Percentiles rank a stretch among this genome's conserved stretches.
Evolutionary conservation across 768 basidiomycete genomes (phyloP).

Genomic region (Suillus americanus): DNA sequence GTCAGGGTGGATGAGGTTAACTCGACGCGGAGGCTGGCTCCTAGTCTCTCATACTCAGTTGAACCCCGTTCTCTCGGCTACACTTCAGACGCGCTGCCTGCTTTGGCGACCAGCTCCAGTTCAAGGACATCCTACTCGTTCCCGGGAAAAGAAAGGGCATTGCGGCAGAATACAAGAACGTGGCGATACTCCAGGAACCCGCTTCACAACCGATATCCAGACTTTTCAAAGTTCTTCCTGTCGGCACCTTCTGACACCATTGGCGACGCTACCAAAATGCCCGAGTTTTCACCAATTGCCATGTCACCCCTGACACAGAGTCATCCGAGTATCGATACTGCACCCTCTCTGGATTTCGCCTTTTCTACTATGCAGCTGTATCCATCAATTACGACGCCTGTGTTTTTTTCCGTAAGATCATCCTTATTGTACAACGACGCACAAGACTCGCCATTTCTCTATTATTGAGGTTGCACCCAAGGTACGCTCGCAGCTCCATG

Average conservation of each 20-base stretch:
- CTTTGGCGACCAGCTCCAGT: neutral
- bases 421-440: neutral
- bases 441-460: neutral
- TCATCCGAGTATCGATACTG: neutral
- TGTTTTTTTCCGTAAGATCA: neutral
- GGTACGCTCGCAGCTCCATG: neutral
- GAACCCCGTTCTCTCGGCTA: neutral
- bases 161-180: neutral
- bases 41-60: neutral
- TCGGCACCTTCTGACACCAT: slow-evolving; percentile 8
- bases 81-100: neutral
- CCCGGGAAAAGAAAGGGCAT: neutral
- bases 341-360: neutral
- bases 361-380: neutral
- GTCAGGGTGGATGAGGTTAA: neutral
- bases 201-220: slow-evolving; percentile 31
- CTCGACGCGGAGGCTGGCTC: neutral
- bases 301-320: neutral
- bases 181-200: slow-evolving; percentile 30
- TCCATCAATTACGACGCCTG: neutral
- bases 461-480: neutral
- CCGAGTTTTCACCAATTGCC: neutral
- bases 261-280: neutral
- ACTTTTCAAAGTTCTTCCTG: slow-evolving; percentile 32
- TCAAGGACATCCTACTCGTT: neutral